Percentiles rank a stretch among this genome's conserved stretches.
Evolutionary conservation across 2,329 filamentous ascomycete species (phyloP).

Genomic region (Bipolaris cookei): DNA sequence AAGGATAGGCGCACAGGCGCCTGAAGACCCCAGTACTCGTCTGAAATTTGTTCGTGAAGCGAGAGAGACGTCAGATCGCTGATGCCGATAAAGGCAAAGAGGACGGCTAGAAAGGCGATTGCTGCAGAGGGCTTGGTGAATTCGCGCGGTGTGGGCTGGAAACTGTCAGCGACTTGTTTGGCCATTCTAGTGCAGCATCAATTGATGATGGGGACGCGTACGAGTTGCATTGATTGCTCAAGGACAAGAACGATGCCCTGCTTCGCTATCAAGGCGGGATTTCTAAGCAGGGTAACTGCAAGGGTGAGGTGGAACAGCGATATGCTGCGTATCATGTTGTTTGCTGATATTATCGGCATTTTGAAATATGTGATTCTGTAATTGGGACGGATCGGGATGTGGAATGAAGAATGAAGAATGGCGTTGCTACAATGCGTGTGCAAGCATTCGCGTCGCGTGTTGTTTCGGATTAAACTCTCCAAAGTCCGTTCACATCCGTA

Average conservation of each 20-base stretch:
- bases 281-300: conserved; percentile 81
- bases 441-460: conserved; percentile 4
- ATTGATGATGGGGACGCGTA: conserved; percentile 50
- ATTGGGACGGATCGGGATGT: not conserved
- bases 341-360: conserved; percentile 84
- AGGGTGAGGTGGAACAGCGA: conserved; percentile 85
- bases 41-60: conserved; percentile 52
- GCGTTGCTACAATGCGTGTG: not conserved
- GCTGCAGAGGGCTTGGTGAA: conserved; percentile 74
- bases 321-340: conserved; percentile 79
- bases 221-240: conserved; percentile 82
- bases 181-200: not conserved
- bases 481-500: conserved; percentile 16
- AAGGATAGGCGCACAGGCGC: conserved; percentile 70
- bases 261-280: conserved; percentile 73
- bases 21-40: conserved; percentile 57
- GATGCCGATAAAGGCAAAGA: conserved; percentile 67
- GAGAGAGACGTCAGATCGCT: conserved; percentile 56
- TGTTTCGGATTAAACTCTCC: not conserved
- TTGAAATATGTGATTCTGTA: conserved; percentile 4
- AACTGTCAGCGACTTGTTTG: conserved; percentile 1
- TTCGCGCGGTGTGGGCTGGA: conserved; percentile 67
- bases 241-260: conserved; percentile 81
- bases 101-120: conserved; percentile 70
- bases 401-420: not conserved